Evolutionary conservation across 1,284 basidiomycete genomes (phyloP).

Genomic region (Tausonia pullulans): DNA sequence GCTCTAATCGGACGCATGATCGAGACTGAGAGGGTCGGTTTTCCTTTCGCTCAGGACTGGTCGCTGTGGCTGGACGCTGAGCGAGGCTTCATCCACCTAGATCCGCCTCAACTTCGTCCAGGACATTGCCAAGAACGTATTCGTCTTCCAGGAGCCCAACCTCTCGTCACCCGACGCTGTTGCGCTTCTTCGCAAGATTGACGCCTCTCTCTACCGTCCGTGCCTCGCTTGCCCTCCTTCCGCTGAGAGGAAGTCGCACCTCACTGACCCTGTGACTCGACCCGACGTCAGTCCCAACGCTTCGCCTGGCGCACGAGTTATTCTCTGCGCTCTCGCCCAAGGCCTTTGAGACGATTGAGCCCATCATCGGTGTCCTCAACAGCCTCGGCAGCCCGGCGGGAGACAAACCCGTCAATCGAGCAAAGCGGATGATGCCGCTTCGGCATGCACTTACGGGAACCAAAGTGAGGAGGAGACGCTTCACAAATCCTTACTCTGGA

Average conservation of each 20-base stretch:
- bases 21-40: slow-evolving; percentile 32
- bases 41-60: background rate
- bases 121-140: background rate
- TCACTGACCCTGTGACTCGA: background rate
- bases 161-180: background rate
- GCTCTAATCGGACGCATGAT: slow-evolving; percentile 30
- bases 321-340: background rate
- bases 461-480: slow-evolving; percentile 34
- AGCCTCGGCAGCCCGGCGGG: slow-evolving; percentile 30
- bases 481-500: background rate
- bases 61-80: background rate
- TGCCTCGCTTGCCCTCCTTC: background rate
- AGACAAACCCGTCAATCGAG: slow-evolving; percentile 42
- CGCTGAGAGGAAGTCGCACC: background rate
- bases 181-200: no score
- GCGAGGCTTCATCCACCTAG: background rate
- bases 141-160: slow-evolving; percentile 1
- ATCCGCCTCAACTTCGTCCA: slow-evolving; percentile 1
- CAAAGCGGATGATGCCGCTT: slow-evolving; percentile 54
- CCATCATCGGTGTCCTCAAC: slow-evolving; percentile 17
- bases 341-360: background rate
- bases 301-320: background rate
- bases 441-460: slow-evolving; percentile 66
- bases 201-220: background rate
- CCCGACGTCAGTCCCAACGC: background rate